Conservation (phyloP, 176 grass and related monocot genomes). For the Secale cereale region DNA sequence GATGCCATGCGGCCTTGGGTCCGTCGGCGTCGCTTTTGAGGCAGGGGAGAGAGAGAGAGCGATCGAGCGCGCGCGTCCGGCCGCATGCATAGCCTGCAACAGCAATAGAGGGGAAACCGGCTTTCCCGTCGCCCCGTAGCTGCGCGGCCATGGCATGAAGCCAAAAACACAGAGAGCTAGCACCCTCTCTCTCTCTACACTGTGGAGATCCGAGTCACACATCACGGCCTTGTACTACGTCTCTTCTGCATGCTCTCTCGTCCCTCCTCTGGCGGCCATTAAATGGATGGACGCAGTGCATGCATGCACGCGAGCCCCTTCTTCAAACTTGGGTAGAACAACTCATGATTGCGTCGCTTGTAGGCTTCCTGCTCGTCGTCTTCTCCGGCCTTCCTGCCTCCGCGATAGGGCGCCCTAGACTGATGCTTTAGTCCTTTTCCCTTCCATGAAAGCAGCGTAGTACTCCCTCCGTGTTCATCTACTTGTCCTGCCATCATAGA, state of each 20-base stretch:
- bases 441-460: background rate
- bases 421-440: background rate
- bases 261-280: background rate
- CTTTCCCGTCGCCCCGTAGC: background rate
- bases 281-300: constrained; percentile 7
- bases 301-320: background rate
- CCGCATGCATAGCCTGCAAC: background rate
- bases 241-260: background rate
- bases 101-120: background rate
- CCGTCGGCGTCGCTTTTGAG: constrained; percentile 24
- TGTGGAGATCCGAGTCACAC: constrained; percentile 40
- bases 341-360: constrained; percentile 39
- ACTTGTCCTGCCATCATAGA: background rate
- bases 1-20: background rate
- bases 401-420: background rate
- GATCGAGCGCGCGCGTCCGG: background rate
- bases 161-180: background rate
- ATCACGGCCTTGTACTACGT: constrained; percentile 23
- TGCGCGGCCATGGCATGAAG: background rate
- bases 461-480: background rate
- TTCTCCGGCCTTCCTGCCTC: constrained; percentile 7
- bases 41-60: background rate
- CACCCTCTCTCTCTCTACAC: background rate
- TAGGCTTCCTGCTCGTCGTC: constrained; percentile 33
- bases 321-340: background rate